Evolutionary conservation across 1,284 basidiomycete genomes (phyloP).

Genomic region (Ganoderma lucidum): DNA sequence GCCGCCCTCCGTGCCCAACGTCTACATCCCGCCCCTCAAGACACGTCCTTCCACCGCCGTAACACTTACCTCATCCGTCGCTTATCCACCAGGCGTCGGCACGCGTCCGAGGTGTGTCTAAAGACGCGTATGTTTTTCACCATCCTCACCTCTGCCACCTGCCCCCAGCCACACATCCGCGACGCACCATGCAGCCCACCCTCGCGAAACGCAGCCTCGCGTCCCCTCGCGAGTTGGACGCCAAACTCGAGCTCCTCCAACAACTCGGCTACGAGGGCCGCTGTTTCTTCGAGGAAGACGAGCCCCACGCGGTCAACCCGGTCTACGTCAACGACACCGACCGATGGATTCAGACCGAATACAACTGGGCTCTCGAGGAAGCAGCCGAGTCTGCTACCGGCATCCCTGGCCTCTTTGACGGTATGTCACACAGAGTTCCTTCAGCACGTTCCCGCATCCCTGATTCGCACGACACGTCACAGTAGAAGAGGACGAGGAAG

Average conservation of each 20-base stretch:
- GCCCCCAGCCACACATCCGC: constrained; percentile 14
- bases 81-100: constrained; percentile 16
- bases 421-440: constrained; percentile 25
- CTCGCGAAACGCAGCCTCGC: constrained; percentile 25
- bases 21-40: constrained; percentile 12
- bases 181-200: constrained; percentile 30
- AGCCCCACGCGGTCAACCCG: constrained; percentile 24
- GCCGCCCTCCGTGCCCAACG: constrained; percentile 7
- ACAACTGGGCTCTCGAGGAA: constrained; percentile 34
- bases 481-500: constrained; percentile 40
- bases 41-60: constrained; percentile 14
- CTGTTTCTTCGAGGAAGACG: constrained; percentile 30
- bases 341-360: constrained; percentile 36
- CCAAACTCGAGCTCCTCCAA: constrained; percentile 40
- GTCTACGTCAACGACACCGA: constrained; percentile 30
- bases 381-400: constrained; percentile 31
- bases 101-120: constrained; percentile 23
- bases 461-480: constrained; percentile 26
- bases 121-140: constrained; percentile 22
- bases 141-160: constrained; percentile 19
- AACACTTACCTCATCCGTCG: constrained; percentile 24
- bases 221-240: constrained; percentile 34
- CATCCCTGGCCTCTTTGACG: constrained; percentile 36
- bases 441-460: constrained; percentile 1
- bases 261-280: constrained; percentile 34